A percentile compares a stretch with the other conserved stretches of the same genome.
These are phyloP conservation scores for Mrakia hoshinonis DNA, from an alignment of 768 basidiomycete species.

Conservation along the genomic window DNA sequence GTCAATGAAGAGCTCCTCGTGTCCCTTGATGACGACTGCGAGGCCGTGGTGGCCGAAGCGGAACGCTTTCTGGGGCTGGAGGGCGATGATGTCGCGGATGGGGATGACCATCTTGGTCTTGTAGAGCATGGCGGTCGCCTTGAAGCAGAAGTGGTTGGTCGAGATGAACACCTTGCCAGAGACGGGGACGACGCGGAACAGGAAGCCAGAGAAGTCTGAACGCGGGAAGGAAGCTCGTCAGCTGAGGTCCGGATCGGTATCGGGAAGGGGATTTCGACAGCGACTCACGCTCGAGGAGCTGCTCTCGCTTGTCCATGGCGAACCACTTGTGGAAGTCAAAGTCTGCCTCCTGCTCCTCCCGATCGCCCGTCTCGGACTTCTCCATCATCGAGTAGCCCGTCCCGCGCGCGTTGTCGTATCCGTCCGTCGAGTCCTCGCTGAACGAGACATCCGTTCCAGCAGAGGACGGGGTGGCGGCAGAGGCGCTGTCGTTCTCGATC, in stretches of 20 bases:
- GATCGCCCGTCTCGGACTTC: constrained; percentile 49
- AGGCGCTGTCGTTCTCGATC: neutral
- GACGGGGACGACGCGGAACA: constrained; percentile 81
- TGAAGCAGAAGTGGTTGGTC: constrained; percentile 89
- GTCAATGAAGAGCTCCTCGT: constrained; percentile 97
- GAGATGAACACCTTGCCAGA: constrained; percentile 83
- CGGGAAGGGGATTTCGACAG: neutral
- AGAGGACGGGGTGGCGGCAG: neutral
- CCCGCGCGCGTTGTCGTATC: neutral
- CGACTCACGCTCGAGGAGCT: constrained; percentile 71
- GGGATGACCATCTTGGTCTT: constrained; percentile 97
- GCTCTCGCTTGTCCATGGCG: constrained; percentile 81
- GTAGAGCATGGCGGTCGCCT: constrained; percentile 70
- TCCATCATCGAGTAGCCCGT: constrained; percentile 71
- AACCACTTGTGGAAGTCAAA: constrained; percentile 72
- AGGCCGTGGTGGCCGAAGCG: constrained; percentile 85
- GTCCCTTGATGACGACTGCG: constrained; percentile 81
- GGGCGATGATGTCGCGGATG: constrained; percentile 73
- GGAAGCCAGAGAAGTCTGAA: constrained; percentile 79
- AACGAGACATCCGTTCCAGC: neutral
- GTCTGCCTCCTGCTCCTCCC: constrained; percentile 47
- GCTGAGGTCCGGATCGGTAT: neutral
- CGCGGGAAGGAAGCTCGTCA: neutral
- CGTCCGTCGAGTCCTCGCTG: constrained; percentile 7
- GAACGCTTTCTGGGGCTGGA: constrained; percentile 75